These are phyloP conservation scores for Kluyveromyces lactis DNA, from an alignment of 805 yeast species.

Conservation along the genomic window DNA sequence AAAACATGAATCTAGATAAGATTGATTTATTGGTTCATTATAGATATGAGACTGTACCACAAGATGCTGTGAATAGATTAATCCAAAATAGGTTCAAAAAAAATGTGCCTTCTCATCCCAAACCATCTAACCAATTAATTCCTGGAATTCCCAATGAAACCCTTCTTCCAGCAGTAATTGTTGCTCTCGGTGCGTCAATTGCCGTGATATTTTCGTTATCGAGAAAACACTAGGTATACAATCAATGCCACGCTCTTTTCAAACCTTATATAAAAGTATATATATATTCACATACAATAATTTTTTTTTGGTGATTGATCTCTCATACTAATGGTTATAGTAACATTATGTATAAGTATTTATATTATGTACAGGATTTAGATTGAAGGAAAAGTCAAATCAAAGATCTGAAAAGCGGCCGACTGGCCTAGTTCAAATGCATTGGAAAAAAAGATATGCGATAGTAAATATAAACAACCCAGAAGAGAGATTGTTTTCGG, in stretches of 20 bases:
- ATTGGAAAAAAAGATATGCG: too few relatives aligned
- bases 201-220: slow-evolving; percentile 47
- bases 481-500: too few relatives aligned
- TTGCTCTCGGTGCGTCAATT: slow-evolving; percentile 51
- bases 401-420: too few relatives aligned
- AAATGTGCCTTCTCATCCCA: slow-evolving; percentile 7
- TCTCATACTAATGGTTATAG: too few relatives aligned
- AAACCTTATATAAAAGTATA: too few relatives aligned
- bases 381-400: too few relatives aligned
- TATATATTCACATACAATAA: too few relatives aligned
- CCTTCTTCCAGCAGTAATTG: slow-evolving; percentile 55
- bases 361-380: too few relatives aligned
- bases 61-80: slow-evolving; percentile 15
- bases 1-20: slow-evolving; percentile 42
- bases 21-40: slow-evolving; percentile 70
- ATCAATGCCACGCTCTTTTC: neutral
- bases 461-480: too few relatives aligned
- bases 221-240: slow-evolving; percentile 32
- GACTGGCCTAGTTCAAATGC: too few relatives aligned
- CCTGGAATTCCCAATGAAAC: slow-evolving; percentile 54
- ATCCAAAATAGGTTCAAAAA: slow-evolving; percentile 10
- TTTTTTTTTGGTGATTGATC: too few relatives aligned
- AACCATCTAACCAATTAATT: slow-evolving; percentile 20
- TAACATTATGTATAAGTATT: too few relatives aligned
- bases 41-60: slow-evolving; percentile 39